Evolutionary conservation across 2,329 filamentous ascomycete species (phyloP).

Genomic region (Nakataea oryzae): DNA sequence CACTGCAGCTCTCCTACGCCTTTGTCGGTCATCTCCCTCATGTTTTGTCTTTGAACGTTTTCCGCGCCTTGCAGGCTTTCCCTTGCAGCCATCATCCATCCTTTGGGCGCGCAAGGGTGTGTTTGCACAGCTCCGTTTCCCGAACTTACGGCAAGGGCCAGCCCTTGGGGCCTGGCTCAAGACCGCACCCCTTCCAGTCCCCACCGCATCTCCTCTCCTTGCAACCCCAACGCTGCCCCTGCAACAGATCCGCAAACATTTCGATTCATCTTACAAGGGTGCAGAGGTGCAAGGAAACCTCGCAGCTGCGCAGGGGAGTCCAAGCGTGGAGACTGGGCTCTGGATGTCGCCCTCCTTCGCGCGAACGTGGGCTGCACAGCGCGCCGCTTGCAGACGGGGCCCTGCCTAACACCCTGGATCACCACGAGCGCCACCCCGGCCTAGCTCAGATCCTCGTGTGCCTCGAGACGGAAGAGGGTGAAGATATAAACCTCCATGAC

Average conservation of each 20-base stretch:
- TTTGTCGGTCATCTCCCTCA: background rate
- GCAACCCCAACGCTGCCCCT: background rate
- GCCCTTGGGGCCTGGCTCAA: background rate
- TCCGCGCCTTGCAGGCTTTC: background rate
- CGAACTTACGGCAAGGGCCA: background rate
- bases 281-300: background rate
- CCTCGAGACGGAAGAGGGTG: background rate
- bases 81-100: background rate
- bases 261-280: background rate
- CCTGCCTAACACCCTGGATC: background rate
- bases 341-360: background rate
- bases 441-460: background rate
- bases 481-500: background rate
- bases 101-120: background rate
- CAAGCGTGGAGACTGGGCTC: background rate
- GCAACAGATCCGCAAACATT: background rate
- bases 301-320: background rate
- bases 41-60: background rate
- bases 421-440: background rate
- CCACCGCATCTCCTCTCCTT: background rate
- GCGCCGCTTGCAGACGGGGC: background rate
- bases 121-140: background rate
- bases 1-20: background rate
- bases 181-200: background rate
- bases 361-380: background rate